These are phyloP conservation scores for Sporothrix protearum DNA, from an alignment of 2,329 filamentous ascomycete genomes.

Conservation along the genomic window DNA sequence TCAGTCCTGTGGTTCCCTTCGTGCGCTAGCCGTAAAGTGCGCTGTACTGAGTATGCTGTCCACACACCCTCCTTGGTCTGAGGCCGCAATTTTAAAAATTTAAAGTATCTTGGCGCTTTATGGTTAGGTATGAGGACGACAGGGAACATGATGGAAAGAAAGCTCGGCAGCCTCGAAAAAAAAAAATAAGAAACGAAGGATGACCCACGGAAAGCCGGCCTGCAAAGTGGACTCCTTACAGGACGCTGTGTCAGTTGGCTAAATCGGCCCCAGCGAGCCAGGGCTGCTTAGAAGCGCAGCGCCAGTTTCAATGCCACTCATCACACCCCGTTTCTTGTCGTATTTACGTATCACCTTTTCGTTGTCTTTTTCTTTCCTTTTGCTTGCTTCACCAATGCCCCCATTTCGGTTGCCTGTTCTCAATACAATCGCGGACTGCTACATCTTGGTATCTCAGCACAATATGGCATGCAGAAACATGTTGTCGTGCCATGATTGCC, in stretches of 20 bases:
- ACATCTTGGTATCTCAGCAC: not conserved
- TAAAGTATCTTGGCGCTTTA: constrained; percentile 12
- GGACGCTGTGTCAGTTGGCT: not conserved
- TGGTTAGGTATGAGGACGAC: not conserved
- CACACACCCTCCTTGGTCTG: not conserved
- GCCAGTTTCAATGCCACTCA: constrained; percentile 3
- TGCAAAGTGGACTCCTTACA: not conserved
- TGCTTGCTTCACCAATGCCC: not conserved
- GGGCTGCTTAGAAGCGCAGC: not conserved
- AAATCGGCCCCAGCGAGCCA: not conserved
- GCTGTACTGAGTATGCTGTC: too few relatives aligned
- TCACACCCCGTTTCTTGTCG: too few relatives aligned
- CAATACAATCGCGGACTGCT: not conserved
- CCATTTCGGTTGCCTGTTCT: not conserved
- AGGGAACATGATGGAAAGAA: not conserved
- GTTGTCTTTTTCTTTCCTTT: not conserved
- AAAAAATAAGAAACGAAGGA: not conserved
- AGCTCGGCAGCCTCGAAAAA: not conserved
- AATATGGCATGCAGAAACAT: constrained; percentile 7
- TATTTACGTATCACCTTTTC: not conserved
- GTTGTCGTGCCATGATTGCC: not conserved
- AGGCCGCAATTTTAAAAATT: constrained; percentile 9
- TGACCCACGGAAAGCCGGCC: not conserved
- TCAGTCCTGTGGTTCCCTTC: not conserved
- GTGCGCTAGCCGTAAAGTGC: not conserved